These are phyloP conservation scores for Zygosaccharomyces lentus DNA, from an alignment of 805 yeast species.

Conservation along the genomic window DNA sequence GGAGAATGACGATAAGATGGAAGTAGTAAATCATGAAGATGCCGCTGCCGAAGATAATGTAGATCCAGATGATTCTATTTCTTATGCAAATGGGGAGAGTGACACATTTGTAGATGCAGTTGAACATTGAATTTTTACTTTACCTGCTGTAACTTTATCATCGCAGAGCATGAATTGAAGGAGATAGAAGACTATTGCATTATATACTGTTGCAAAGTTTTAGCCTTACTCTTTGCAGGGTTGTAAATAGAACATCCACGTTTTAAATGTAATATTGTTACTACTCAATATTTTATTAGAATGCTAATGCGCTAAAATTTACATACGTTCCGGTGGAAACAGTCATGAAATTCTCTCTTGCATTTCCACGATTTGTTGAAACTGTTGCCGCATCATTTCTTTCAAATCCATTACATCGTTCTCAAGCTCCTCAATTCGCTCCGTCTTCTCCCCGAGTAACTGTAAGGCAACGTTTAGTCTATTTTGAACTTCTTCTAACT, in stretches of 20 bases:
- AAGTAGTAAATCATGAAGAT: slow-evolving; percentile 30
- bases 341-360: slow-evolving; percentile 36
- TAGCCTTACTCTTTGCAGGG: not conserved
- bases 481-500: slow-evolving; percentile 38
- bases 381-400: slow-evolving; percentile 76
- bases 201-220: not conserved
- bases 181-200: not conserved
- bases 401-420: slow-evolving; percentile 90
- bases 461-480: slow-evolving; percentile 55
- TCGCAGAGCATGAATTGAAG: not conserved
- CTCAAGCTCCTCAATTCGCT: slow-evolving; percentile 73
- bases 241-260: not conserved
- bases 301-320: not conserved
- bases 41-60: slow-evolving; percentile 40
- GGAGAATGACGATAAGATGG: slow-evolving; percentile 31
- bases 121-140: slow-evolving; percentile 19
- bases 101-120: slow-evolving; percentile 42
- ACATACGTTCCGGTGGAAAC: slow-evolving; percentile 35
- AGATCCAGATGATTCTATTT: slow-evolving; percentile 33
- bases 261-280: not conserved
- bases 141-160: not conserved
- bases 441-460: slow-evolving; percentile 81
- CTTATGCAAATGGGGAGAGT: slow-evolving; percentile 43
- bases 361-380: slow-evolving; percentile 75
- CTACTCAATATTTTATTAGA: not conserved